Base-by-base conservation (phyloP, 768 basidiomycete genomes). In the Leccinellum rugosiceps region DNA sequence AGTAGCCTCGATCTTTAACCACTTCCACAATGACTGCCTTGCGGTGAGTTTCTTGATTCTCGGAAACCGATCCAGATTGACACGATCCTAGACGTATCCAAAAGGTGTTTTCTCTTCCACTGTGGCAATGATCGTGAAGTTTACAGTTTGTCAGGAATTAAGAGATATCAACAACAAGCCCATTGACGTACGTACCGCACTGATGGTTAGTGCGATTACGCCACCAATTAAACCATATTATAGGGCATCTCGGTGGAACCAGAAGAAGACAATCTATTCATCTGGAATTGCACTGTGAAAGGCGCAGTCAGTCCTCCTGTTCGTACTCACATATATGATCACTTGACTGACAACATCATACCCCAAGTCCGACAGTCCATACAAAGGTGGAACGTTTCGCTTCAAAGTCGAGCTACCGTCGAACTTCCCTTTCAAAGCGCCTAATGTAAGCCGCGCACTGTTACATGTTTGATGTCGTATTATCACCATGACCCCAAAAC, bases 391-490 rank as follows among this genome's bases (percentile, higher is more conserved):
- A 49, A 90, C 82, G 0, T 94, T 91, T 73, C 78, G 82, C 63
- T 92, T 92, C 71, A 85, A 74, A 38, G 68, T 93, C 13, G 73
- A 76, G n/a, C 76, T 94, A n/a, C 90, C 92, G 1, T 64, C 78
- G n/a, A 87, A 83, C 70, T 94, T 87, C 63, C 92, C 92, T 8
- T 94, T 94, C 83, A 93, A 94, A 72, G 83, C 92, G 4, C 92
- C 92, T 35, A 78, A 80, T 56, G 90, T 92, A 73, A 63, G 77
- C 59, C 45, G 43, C 30, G 21, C 38, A 30, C 38, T 56, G 38
- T 58, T 43, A 49, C 35, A 55, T 62, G 43, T 53, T 50, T 43
- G 47, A 58, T 44, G 28, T 52, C 48, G 25, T 52, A 35, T 46
- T 21, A 23, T 44, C 53, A 56, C 62, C n/a, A n/a, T n/a, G n/a